These are phyloP conservation scores for Glycyrrhiza uralensis DNA, from an alignment of 306 rosid genomes.

Conservation along the genomic window DNA sequence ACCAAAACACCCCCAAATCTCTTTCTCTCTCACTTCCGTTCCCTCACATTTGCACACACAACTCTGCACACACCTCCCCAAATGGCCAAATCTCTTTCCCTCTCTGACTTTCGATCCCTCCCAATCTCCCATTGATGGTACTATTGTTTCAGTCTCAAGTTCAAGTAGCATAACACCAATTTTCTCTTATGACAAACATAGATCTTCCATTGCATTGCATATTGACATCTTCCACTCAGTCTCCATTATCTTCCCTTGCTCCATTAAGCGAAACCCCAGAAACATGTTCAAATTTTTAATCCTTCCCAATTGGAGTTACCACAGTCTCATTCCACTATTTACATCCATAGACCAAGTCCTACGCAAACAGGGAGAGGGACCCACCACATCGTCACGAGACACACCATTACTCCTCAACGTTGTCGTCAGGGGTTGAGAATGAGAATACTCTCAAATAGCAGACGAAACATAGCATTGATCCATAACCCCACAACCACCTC, in stretches of 20 bases:
- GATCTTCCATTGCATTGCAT: not conserved
- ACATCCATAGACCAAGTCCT: slow-evolving; percentile 85
- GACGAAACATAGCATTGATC: slow-evolving; percentile 16
- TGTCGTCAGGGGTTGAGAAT: not conserved
- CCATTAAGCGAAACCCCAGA: not conserved
- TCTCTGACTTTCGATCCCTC: too few species aligned
- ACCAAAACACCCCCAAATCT: too few species aligned
- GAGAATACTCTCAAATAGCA: not conserved
- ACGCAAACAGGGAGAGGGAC: slow-evolving; percentile 28
- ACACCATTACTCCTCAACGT: slow-evolving; percentile 9
- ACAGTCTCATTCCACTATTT: slow-evolving; percentile 45
- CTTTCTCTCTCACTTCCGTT: too few species aligned
- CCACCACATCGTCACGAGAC: not conserved
- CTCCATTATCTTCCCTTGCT: not conserved
- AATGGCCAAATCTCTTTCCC: too few species aligned
- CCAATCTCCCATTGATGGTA: too few species aligned
- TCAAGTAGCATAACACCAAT: too few species aligned
- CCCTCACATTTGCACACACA: too few species aligned
- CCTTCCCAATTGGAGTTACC: slow-evolving; percentile 30
- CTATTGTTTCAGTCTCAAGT: too few species aligned
- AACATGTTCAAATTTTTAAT: not conserved
- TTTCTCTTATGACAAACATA: too few species aligned
- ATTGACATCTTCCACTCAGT: too few species aligned
- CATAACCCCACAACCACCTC: slow-evolving; percentile 23
- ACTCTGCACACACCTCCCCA: too few species aligned